Base-by-base conservation (phyloP, 2,329 filamentous ascomycete genomes). In the Knoxdaviesia capensis region DNA sequence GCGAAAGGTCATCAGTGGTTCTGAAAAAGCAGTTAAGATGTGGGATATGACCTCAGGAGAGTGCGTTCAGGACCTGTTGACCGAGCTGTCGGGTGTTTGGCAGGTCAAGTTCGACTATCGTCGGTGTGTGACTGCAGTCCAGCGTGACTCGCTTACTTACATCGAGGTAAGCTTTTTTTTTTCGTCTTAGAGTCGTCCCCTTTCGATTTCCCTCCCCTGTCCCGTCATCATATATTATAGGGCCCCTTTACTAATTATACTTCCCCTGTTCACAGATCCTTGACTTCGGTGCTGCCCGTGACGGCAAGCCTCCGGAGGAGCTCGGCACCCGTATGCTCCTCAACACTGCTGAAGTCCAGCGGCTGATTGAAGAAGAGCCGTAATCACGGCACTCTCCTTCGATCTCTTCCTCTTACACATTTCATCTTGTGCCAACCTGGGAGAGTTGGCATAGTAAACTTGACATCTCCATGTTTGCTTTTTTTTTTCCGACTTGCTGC, bases 61-160 rank as follows among this genome's bases (percentile, higher is more conserved):
- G 52, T 94, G 86, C 56, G 77, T 94, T 41, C 82, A 88, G 50
- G 88, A 98, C 58, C 70, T 98, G 36, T 67, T 98, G 53, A 94
- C 85, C 9, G 87, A 94, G 53, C 68, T 98, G 34, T 88, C 80
- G 50, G 87, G 88, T n/a, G 90, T 98, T 6, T 98, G 90, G 90
- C 90, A 98, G 63, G 90, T 98, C 53, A 90, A 90, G 53, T 98
- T 98, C 61, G 87, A 98, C 53, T 85, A 92, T 55, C 72, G 90
- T 50, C 74, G 88, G 56, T 98, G 90, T 57, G 90, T 98, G 44
- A 90, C 90, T 45, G 90, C 90, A 38, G 90, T 98, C 44, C 90
- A 98, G 65, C 74, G 90, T 43, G 85, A 94, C 49, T 79, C 77
- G 52, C 62, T 94, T 52, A 98, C 90, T 20, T 98, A 93, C 58